These are phyloP conservation scores for Exutisphaerella laricina DNA, from an alignment of 2,329 filamentous ascomycete species.

Conservation along the genomic window DNA sequence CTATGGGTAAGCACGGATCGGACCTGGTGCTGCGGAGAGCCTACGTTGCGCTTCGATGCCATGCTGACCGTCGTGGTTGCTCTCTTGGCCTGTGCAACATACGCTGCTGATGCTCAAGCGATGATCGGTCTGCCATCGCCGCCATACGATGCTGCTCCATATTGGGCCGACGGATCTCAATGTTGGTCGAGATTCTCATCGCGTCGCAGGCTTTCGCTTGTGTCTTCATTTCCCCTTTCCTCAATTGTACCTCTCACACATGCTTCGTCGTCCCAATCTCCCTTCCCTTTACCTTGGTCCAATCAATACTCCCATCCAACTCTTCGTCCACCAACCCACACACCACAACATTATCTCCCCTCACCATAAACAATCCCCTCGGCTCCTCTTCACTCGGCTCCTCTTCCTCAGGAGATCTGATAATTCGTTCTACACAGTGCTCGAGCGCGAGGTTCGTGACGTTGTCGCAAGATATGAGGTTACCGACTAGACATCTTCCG, in stretches of 20 bases:
- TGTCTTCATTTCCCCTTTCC: neutral
- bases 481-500: constrained; percentile 72
- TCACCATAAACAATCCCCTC: constrained; percentile 83
- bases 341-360: constrained; percentile 89
- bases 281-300: constrained; percentile 80
- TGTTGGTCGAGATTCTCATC: too few species aligned
- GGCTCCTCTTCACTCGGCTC: constrained; percentile 75
- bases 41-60: too few species aligned
- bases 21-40: too few species aligned
- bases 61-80: too few species aligned
- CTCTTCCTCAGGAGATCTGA: constrained; percentile 75
- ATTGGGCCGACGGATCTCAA: too few species aligned
- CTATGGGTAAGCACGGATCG: too few species aligned
- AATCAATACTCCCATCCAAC: constrained; percentile 85
- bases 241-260: constrained; percentile 11
- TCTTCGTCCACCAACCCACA: constrained; percentile 86
- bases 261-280: constrained; percentile 75
- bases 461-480: constrained; percentile 79
- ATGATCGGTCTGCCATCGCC: too few species aligned
- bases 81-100: too few species aligned
- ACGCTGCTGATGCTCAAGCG: too few species aligned
- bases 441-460: constrained; percentile 87
- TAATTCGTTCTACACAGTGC: constrained; percentile 81
- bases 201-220: too few species aligned
- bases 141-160: too few species aligned